phyloP scores from a whole-genome alignment of 805 yeast genomes.

The Pichia paraexigua region DNA sequence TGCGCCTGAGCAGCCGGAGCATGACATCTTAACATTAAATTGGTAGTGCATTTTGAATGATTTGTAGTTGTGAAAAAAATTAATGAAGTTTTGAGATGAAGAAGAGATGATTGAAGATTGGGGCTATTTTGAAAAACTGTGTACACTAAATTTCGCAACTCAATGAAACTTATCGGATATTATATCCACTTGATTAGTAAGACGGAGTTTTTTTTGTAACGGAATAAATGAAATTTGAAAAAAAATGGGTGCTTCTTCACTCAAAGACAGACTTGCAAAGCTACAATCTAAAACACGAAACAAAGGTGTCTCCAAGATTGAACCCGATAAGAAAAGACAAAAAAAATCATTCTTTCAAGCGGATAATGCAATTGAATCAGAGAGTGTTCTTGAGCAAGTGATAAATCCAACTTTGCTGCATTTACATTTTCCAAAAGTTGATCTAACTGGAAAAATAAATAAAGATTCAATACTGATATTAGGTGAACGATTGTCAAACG shows the following conservation, averaged over 20 bases:
- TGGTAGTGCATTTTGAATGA: slow-evolving; percentile 49
- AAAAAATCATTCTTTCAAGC: slow-evolving; percentile 2
- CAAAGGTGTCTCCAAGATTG: neutral
- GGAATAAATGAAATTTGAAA: neutral
- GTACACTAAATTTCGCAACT: neutral
- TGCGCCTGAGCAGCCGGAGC: slow-evolving; percentile 84
- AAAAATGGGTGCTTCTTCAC: neutral
- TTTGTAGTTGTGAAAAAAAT: too few relatives aligned
- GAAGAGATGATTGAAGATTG: neutral
- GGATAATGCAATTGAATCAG: neutral
- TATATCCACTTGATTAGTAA: neutral
- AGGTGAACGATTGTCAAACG: neutral
- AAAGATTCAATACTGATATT: neutral
- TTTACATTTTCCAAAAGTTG: slow-evolving; percentile 1
- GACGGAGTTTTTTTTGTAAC: too few relatives aligned
- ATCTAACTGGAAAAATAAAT: neutral
- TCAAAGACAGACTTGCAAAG: slow-evolving; percentile 1
- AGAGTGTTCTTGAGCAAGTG: neutral
- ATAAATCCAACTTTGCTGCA: neutral
- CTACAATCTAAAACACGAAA: slow-evolving; percentile 2
- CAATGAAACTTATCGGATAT: neutral
- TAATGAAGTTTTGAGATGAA: neutral
- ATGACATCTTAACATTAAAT: slow-evolving; percentile 77
- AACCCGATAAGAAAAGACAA: neutral
- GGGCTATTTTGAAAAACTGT: neutral